Percentiles rank a stretch among this genome's conserved stretches.
phyloP scores from a whole-genome alignment of 2,329 filamentous ascomycete genomes.

The Stagonosporopsis vannaccii region DNA sequence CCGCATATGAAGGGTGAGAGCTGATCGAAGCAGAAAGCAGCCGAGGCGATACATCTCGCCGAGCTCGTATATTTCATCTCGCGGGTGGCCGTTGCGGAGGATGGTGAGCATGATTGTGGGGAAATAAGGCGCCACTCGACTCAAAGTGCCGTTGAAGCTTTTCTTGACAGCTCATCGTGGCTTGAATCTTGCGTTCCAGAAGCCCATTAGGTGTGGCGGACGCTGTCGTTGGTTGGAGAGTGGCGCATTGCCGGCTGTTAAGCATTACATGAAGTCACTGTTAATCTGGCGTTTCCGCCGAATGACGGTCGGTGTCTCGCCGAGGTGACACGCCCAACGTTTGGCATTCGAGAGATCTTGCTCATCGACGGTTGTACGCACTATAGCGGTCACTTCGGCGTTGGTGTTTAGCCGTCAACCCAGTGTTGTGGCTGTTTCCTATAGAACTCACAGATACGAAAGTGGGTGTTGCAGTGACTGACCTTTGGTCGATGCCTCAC shows the following conservation, averaged over 20 bases:
- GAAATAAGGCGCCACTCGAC: not conserved
- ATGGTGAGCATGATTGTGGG: constrained; percentile 2
- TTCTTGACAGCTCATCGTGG: not conserved
- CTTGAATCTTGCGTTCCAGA: not conserved
- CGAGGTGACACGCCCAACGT: constrained; percentile 13
- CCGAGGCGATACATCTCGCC: not conserved
- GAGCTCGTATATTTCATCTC: constrained; percentile 5
- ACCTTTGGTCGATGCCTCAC: not conserved
- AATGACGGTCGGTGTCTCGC: constrained; percentile 7
- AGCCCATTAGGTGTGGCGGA: not conserved
- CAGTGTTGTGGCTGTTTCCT: not conserved
- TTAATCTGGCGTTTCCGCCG: constrained; percentile 10
- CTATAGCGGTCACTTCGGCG: not conserved
- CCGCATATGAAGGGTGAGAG: constrained; percentile 1
- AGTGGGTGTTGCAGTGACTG: not conserved
- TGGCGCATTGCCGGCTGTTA: not conserved
- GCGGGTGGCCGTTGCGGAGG: not conserved
- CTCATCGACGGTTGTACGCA: not conserved
- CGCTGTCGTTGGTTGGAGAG: not conserved
- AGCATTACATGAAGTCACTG: not conserved
- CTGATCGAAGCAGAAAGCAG: not conserved
- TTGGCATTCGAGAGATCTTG: not conserved
- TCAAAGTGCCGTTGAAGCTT: not conserved
- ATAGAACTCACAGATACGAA: not conserved
- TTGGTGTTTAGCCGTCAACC: not conserved